Conservation (phyloP, 495 filamentous ascomycete species). For the Trypethelium eluteriae region DNA sequence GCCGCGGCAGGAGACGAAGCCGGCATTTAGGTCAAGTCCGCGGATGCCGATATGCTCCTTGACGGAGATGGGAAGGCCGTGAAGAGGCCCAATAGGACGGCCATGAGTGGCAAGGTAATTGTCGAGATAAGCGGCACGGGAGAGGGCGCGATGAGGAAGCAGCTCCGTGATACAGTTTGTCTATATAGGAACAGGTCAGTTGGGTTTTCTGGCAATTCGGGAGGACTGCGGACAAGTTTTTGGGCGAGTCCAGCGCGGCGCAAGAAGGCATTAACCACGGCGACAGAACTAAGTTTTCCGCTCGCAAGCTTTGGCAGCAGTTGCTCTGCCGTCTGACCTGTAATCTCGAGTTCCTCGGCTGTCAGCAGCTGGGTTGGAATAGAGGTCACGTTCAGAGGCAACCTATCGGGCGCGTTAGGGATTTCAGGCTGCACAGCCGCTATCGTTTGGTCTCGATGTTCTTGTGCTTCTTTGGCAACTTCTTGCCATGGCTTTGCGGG, state of each 20-base stretch:
- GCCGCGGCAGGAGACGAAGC: conserved; percentile 43
- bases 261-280: conserved; percentile 51
- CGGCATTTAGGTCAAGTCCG: conserved; percentile 44
- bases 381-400: conserved; percentile 40
- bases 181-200: not conserved
- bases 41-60: conserved; percentile 60
- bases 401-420: conserved; percentile 28
- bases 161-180: conserved; percentile 60
- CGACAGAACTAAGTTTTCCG: conserved; percentile 38
- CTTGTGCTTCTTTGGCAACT: conserved; percentile 40
- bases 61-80: conserved; percentile 60
- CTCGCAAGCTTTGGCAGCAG: conserved; percentile 41
- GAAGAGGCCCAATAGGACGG: conserved; percentile 51
- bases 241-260: conserved; percentile 54
- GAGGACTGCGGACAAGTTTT: conserved; percentile 39
- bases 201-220: not conserved
- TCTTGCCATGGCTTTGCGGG: conserved; percentile 37
- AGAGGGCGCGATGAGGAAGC: conserved; percentile 42
- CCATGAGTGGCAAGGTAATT: conserved; percentile 27
- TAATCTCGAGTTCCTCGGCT: conserved; percentile 43
- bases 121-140: conserved; percentile 33
- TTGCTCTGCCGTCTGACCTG: conserved; percentile 40
- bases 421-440: conserved; percentile 36
- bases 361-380: conserved; percentile 42
- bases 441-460: conserved; percentile 41